Evolutionary conservation across 805 yeast species (phyloP).

Genomic region (Ogataea angusta): DNA sequence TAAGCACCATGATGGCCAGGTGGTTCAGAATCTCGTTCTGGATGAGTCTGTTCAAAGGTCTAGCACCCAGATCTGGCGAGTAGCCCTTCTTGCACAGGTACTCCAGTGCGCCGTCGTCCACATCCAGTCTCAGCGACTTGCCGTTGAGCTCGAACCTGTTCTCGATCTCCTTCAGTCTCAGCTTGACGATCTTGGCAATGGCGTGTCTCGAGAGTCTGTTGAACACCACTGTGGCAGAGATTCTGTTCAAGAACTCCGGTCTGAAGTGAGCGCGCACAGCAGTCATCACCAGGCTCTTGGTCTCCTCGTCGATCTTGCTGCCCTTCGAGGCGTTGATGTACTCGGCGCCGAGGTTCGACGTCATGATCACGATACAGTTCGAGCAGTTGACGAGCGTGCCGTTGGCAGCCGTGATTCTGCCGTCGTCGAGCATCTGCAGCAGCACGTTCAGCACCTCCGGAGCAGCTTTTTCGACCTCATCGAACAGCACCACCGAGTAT

Average conservation of each 20-base stretch:
- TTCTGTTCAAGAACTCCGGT: slow-evolving; percentile 96
- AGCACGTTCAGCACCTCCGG: slow-evolving; percentile 94
- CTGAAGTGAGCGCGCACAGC: slow-evolving; percentile 87
- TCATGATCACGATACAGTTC: slow-evolving; percentile 90
- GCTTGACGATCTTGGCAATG: slow-evolving; percentile 84
- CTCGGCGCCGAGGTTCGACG: slow-evolving; percentile 95
- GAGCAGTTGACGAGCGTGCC: slow-evolving; percentile 94
- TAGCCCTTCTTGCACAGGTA: slow-evolving; percentile 85
- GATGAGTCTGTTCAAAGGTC: slow-evolving; percentile 91
- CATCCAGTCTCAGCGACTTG: slow-evolving; percentile 66
- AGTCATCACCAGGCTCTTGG: slow-evolving; percentile 76
- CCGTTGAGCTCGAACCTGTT: slow-evolving; percentile 81
- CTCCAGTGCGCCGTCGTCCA: slow-evolving; percentile 74
- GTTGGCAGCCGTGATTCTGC: slow-evolving; percentile 89
- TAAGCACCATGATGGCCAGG: slow-evolving; percentile 83
- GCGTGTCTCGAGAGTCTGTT: slow-evolving; percentile 90
- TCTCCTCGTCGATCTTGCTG: slow-evolving; percentile 60
- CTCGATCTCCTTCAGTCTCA: slow-evolving; percentile 82
- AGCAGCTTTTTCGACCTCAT: slow-evolving; percentile 98
- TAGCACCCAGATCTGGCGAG: slow-evolving; percentile 91
- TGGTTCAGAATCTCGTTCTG: slow-evolving; percentile 84
- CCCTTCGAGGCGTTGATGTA: slow-evolving; percentile 64
- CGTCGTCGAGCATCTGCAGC: slow-evolving; percentile 92
- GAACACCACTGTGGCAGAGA: slow-evolving; percentile 88
- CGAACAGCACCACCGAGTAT: slow-evolving; percentile 92